phyloP scores from a whole-genome alignment of 257 asterid species.

The Fraxinus quadrangulata region DNA sequence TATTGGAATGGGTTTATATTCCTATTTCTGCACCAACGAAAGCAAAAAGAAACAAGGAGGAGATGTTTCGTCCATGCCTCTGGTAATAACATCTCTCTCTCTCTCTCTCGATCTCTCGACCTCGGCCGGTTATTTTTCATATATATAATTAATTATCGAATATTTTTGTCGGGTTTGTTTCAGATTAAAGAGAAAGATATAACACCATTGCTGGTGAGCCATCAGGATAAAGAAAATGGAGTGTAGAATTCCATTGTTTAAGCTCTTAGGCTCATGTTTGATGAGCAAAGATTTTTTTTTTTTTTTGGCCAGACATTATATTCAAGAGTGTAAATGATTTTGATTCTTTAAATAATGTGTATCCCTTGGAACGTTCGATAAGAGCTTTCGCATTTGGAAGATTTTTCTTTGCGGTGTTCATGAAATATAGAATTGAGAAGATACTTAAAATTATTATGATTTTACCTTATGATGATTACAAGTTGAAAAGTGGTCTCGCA shows the following conservation, averaged over 20 bases:
- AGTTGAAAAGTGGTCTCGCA: too few relatives aligned
- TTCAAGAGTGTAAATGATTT: constrained; percentile 2
- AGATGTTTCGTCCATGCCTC: constrained; percentile 49
- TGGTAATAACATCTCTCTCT: constrained; percentile 32
- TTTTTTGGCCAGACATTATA: neutral
- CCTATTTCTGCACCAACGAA: constrained; percentile 78
- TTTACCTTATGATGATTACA: too few relatives aligned
- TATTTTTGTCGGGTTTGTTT: neutral
- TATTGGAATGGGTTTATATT: constrained; percentile 81
- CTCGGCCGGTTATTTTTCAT: neutral
- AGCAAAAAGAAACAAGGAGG: constrained; percentile 58
- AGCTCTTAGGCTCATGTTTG: constrained; percentile 12
- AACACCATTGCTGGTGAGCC: constrained; percentile 54
- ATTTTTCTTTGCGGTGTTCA: neutral
- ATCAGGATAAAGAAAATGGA: constrained; percentile 55
- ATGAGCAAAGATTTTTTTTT: neutral
- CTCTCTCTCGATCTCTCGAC: neutral
- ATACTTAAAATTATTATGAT: neutral
- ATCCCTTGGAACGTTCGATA: neutral
- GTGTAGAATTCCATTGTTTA: constrained; percentile 50
- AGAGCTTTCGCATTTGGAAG: neutral
- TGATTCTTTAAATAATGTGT: constrained; percentile 1
- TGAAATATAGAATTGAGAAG: neutral
- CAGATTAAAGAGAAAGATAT: constrained; percentile 74
- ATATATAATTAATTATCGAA: neutral